Evolutionary conservation across 108 stramenopile genomes (phyloP), one percentile per base, ranked within the genome.

Genomic region (Fistulifera pelliculosa): DNA sequence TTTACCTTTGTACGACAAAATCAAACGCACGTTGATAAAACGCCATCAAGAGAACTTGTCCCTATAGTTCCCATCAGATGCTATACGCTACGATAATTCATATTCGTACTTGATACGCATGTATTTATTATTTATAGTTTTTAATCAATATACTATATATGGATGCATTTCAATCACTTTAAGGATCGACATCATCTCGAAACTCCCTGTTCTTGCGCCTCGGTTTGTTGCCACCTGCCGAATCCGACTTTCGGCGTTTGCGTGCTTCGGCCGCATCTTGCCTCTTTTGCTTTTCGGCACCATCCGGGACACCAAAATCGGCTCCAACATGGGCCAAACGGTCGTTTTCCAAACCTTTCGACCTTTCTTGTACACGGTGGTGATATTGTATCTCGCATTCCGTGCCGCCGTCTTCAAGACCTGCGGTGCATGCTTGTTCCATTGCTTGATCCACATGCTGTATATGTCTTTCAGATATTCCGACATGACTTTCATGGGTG

Each of bases 241-340:
- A n/a, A n/a, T 58, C 70, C 38, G 52, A 38, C 47, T 74, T 56
- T 50, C 75, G 65, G 43, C 66, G 69, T 61, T 77, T 79, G 19
- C 49, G 35, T 19, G 68, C 68, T 21, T 70, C 49, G 27, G 73
- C 73, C 40, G 79, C 76, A 73, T 91, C 89, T 65, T 78, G 64
- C 25, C 83, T 68, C 54, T 87, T 91, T 62, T 91, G 89, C 48
- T 69, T 66, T 57, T 66, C 79, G 10, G 76, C 75, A 27, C 71
- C 68, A 63, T 75, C 77, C 21, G 91, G 86, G 41, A 86, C 85
- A 19, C 87, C 86, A 43, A 88, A 67, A 86, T 74, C 5, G 87
- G 91, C 58, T 88, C 79, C 62, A 93, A 60, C 21, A 68, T 18
- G n/a, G 91, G 91, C 91, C 87, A 88, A 16, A 93, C 56, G 40